Conservation (phyloP, 345 rosid genomes). For the Syzygium oleosum region DNA sequence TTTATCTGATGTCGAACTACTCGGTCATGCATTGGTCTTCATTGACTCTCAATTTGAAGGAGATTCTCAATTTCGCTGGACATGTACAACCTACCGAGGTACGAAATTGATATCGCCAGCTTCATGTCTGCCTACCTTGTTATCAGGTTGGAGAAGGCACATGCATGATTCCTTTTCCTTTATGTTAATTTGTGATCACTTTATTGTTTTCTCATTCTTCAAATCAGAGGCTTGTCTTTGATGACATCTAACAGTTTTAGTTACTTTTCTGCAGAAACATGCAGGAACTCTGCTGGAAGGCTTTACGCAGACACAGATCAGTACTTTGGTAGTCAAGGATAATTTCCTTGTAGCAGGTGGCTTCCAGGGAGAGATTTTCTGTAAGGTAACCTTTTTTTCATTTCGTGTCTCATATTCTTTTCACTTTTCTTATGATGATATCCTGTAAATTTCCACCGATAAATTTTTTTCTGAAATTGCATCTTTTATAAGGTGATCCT, state of each 20-base stretch:
- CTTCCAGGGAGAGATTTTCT: slow-evolving; percentile 56
- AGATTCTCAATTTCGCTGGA: slow-evolving; percentile 12
- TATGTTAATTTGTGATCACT: neutral
- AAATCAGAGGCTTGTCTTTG: neutral
- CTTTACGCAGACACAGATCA: slow-evolving; percentile 48
- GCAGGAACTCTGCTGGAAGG: slow-evolving; percentile 49
- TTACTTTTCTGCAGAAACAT: slow-evolving; percentile 24
- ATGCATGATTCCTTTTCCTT: neutral
- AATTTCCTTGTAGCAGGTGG: slow-evolving; percentile 50
- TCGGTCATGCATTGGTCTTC: slow-evolving; percentile 24
- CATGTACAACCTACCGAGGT: slow-evolving; percentile 21
- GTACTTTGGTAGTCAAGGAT: slow-evolving; percentile 48
- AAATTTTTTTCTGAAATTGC: neutral
- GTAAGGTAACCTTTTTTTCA: slow-evolving; percentile 28
- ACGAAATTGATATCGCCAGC: neutral
- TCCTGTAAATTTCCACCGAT: neutral
- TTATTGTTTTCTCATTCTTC: neutral
- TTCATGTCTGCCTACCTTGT: neutral
- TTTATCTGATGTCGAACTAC: slow-evolving; percentile 20
- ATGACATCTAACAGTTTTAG: neutral
- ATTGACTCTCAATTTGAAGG: neutral
- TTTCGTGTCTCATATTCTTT: neutral
- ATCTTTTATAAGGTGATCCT: neutral
- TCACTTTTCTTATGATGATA: neutral
- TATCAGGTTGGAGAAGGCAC: neutral